phyloP scores from a whole-genome alignment of 768 basidiomycete species.

The Tricholoma bakamatsutake region DNA sequence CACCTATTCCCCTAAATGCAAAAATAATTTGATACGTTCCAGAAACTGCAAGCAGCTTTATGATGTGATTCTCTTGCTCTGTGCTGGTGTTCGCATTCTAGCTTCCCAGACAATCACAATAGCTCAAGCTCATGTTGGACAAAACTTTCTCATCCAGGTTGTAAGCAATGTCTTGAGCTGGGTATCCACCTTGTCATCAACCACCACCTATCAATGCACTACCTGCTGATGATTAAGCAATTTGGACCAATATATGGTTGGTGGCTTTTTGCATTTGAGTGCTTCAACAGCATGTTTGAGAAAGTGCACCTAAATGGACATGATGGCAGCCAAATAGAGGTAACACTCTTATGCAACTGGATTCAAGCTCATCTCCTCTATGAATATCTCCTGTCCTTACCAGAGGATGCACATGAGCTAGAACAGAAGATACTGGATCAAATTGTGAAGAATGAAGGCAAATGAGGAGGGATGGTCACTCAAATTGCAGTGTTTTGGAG shows the following conservation, averaged over 20 bases:
- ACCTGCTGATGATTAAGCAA: constrained; percentile 10
- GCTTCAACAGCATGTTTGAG: constrained; percentile 27
- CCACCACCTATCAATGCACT: constrained; percentile 24
- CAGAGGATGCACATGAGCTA: neutral
- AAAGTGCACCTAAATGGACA: constrained; percentile 24
- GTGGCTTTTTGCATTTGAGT: constrained; percentile 29
- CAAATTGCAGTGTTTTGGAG: no score
- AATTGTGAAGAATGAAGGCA: neutral
- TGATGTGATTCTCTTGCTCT: constrained; percentile 11
- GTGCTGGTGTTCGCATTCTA: constrained; percentile 14
- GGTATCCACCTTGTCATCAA: constrained; percentile 15
- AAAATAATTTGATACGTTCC: constrained; percentile 2
- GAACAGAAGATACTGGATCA: neutral
- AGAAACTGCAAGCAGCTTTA: constrained; percentile 12
- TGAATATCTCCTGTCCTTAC: neutral
- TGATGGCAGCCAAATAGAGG: constrained; percentile 21
- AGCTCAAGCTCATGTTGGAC: constrained; percentile 13
- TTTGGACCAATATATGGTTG: constrained; percentile 26
- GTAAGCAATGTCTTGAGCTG: constrained; percentile 12
- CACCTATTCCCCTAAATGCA: constrained; percentile 9
- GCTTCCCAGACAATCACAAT: constrained; percentile 15
- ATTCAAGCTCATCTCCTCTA: neutral
- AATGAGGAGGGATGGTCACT: neutral
- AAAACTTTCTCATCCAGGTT: constrained; percentile 16
- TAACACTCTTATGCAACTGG: constrained; percentile 16